phyloP scores from a whole-genome alignment of 768 basidiomycete genomes.

The Hemileccinum rubropunctum region DNA sequence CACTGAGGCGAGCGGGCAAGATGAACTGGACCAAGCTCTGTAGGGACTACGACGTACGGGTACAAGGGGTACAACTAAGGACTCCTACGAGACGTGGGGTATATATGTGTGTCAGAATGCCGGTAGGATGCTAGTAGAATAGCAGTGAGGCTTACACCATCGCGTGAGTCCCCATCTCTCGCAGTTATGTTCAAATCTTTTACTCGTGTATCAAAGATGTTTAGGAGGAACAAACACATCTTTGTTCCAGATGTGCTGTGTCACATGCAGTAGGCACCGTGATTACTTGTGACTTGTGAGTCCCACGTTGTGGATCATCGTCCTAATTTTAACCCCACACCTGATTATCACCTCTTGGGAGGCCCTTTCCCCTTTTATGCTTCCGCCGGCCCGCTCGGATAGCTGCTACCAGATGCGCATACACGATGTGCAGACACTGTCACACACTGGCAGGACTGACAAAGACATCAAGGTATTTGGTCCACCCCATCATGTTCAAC shows the following conservation, averaged over 20 bases:
- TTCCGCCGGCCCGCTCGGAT: slow-evolving; percentile 42
- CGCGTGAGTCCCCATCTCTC: slow-evolving; percentile 30
- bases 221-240: slow-evolving; percentile 52
- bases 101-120: too few species aligned
- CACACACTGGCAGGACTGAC: slow-evolving; percentile 5
- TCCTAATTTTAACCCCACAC: slow-evolving; percentile 2
- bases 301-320: neutral
- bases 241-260: slow-evolving; percentile 44
- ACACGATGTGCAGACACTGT: neutral
- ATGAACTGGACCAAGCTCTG: too few species aligned
- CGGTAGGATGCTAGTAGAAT: too few species aligned
- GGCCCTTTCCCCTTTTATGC: slow-evolving; percentile 40
- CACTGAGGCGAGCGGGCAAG: too few species aligned
- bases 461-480: slow-evolving; percentile 38
- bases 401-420: slow-evolving; percentile 41
- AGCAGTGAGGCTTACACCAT: too few species aligned
- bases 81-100: too few species aligned
- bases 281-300: slow-evolving; percentile 49
- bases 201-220: slow-evolving; percentile 26
- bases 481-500: slow-evolving; percentile 62
- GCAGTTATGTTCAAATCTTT: neutral
- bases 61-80: too few species aligned
- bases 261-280: slow-evolving; percentile 44
- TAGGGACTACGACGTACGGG: too few species aligned
- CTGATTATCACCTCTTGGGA: slow-evolving; percentile 20